Conservation (phyloP, 2,329 filamentous ascomycete species). For the Monosporascus ibericus region DNA sequence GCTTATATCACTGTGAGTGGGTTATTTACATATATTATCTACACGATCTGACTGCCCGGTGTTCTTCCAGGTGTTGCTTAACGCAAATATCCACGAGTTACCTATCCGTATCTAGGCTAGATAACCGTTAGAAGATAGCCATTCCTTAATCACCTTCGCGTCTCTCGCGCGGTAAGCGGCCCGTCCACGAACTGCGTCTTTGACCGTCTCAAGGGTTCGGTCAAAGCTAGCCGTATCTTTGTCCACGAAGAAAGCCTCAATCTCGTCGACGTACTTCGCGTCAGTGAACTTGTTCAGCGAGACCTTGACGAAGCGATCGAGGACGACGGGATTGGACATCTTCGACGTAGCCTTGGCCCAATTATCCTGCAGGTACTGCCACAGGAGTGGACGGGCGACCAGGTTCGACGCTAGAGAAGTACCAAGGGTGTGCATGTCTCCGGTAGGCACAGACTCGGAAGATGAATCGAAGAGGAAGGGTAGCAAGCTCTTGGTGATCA, state of each 20-base stretch:
- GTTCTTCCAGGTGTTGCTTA: no score
- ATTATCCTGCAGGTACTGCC: conserved; percentile 79
- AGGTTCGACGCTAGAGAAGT: conserved; percentile 66
- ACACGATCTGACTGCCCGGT: no score
- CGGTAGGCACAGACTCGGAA: conserved; percentile 66
- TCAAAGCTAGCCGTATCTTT: conserved; percentile 86
- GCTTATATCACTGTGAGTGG: no score
- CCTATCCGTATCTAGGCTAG: conserved; percentile 3
- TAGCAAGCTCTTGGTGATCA: conserved; percentile 61
- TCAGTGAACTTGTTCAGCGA: conserved; percentile 75
- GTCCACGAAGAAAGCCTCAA: conserved; percentile 74
- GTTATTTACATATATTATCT: no score
- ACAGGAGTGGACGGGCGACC: conserved; percentile 66
- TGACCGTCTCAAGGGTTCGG: conserved; percentile 76
- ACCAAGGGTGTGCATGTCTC: conserved; percentile 83
- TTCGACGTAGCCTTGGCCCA: conserved; percentile 69
- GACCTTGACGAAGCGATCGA: conserved; percentile 82
- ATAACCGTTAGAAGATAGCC: conserved; percentile 56
- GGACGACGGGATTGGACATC: conserved; percentile 76
- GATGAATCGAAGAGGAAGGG: conserved; percentile 72
- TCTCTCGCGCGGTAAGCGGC: conserved; percentile 80
- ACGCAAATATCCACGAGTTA: no score
- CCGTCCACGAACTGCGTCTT: conserved; percentile 78
- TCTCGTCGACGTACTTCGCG: conserved; percentile 63
- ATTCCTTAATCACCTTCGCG: conserved; percentile 65